These are phyloP conservation scores for Chalciporus pseudorubinellus DNA, from an alignment of 768 basidiomycete genomes.

Conservation along the genomic window DNA sequence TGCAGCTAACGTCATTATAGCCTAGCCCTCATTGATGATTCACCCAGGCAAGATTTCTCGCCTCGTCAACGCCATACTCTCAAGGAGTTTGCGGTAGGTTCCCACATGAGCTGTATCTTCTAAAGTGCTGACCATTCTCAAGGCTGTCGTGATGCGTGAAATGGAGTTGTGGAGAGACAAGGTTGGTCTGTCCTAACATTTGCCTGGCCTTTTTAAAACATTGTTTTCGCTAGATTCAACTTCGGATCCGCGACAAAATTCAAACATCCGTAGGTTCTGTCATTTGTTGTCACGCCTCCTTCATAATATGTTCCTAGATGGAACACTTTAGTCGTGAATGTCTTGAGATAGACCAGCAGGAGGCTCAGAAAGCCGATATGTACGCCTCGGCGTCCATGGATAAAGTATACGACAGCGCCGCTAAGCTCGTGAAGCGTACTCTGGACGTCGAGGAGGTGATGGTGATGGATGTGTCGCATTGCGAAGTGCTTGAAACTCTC, in stretches of 20 bases:
- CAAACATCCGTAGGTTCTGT: slow-evolving; percentile 69
- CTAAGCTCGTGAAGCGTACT: slow-evolving; percentile 83
- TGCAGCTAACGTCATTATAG: slow-evolving; percentile 34
- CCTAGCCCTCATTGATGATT: slow-evolving; percentile 80
- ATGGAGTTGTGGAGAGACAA: slow-evolving; percentile 96
- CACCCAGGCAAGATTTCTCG: slow-evolving; percentile 79
- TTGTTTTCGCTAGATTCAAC: slow-evolving; percentile 60
- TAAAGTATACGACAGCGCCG: slow-evolving; percentile 86
- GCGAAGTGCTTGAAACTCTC: slow-evolving; percentile 78
- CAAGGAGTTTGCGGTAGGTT: slow-evolving; percentile 83
- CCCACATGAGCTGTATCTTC: not conserved
- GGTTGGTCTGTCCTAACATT: slow-evolving; percentile 35
- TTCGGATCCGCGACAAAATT: slow-evolving; percentile 86
- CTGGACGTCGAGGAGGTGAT: slow-evolving; percentile 91
- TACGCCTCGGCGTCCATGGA: slow-evolving; percentile 61
- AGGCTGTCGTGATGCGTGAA: slow-evolving; percentile 89
- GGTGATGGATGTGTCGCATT: slow-evolving; percentile 90
- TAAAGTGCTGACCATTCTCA: slow-evolving; percentile 5
- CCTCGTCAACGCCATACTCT: slow-evolving; percentile 88
- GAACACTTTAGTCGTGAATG: slow-evolving; percentile 95
- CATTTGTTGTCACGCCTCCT: not conserved
- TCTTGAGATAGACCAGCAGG: slow-evolving; percentile 74
- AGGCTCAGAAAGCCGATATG: slow-evolving; percentile 24
- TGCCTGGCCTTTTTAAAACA: not conserved
- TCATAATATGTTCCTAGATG: slow-evolving; percentile 52